Evolutionary conservation across 208 protist species (phyloP), one percentile per base, ranked within the genome.

Genomic region (Crithidia acanthocephali): DNA sequence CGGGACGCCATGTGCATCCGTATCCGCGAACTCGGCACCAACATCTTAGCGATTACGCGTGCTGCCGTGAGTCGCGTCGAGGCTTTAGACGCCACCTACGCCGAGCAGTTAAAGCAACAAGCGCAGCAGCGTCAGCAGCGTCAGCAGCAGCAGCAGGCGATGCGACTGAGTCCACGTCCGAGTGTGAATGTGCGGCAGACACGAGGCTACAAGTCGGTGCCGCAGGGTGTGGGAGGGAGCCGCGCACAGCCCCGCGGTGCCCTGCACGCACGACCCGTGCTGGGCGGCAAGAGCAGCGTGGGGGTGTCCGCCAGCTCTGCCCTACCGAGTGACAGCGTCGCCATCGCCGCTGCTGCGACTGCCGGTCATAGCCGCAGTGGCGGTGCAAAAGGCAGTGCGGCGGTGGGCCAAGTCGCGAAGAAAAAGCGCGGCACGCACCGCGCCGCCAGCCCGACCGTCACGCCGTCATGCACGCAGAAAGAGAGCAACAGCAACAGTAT

Each of bases 1-100:
- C 76, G 71, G 1, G 76, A 84, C 13, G 82, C 76, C 27, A 60
- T 87, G 52, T 79, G 76, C 35, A 66, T 44, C 23, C 82, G 82
- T 55, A 87, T 87, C 61, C 72, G 76, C 16, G 62, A 58, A 11
- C 74, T 87, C 6, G 78, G 78, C 4, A 52, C 27, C 13, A 61
- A 80, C 8, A 84, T 87, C 32, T 37, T 84, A 9, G 50, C 22
- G 1, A 87, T 84, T 32, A 76, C 75, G n/a, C 55, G 64, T 11
- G 13, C 63, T n/a, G 66, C 72, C 2, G 2, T 71, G 8, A 15
- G 52, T 47, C 57, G 79, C 15, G 73, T 78, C 11, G 58, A 57
- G 28, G 33, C 57, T 23, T 61, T 75, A 16, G 75, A 80, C 10
- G 45, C 1, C 5, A 27, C 23, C 6, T 61, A 51, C 62, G 65